Base-by-base conservation (phyloP, 1,139 yeast species). In the Kodamaea ohmeri region DNA sequence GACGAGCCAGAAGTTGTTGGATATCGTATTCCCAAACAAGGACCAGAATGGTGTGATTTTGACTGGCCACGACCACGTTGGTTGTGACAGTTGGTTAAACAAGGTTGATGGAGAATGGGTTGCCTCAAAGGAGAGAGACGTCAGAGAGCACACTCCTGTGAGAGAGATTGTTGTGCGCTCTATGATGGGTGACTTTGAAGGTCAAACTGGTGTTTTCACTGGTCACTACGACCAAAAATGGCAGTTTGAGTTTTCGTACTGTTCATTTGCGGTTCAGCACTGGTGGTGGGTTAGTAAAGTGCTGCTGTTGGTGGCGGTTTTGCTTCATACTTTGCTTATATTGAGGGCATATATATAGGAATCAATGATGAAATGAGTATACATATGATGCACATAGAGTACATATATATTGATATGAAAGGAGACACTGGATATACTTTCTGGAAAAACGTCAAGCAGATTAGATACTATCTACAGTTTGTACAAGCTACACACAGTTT, bases 11-110 rank as follows among this genome's bases (percentile, higher is more conserved):
- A 67, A 71, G 43, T 81, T 90, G 1, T 62, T 92, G 48, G 73
- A 82, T 49, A 71, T 80, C 14, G 71, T 86, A 7, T 90, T 90
- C 57, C 78, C 80, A 34, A 73, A 77, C 43, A 65, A 69, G 7
- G 66, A 67, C 43, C 76, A 79, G 44, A 74, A 80, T 21, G 97
- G 97, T 9, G 70, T 90, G 4, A 79, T 92, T 4, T 66, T 92
- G 34, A 87, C 96, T 0, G 98, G 99, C 0, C 98, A 92, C 61
- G 99, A 92, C 55, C 98, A 92, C 55, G 90, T 83, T 51, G 99
- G 99, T 1, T 94, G 98, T 57, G 83, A 81, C 50, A 77, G 76
- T 35, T 71, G 73, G 63, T 85, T 82, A 56, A 73, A 69, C 50
- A 73, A 64, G 45, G 61, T 67, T 35, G 50, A 54, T 9, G 63